These are phyloP conservation scores for Lasiodiplodia hormozganensis DNA, from an alignment of 2,329 filamentous ascomycete species.

Conservation along the genomic window DNA sequence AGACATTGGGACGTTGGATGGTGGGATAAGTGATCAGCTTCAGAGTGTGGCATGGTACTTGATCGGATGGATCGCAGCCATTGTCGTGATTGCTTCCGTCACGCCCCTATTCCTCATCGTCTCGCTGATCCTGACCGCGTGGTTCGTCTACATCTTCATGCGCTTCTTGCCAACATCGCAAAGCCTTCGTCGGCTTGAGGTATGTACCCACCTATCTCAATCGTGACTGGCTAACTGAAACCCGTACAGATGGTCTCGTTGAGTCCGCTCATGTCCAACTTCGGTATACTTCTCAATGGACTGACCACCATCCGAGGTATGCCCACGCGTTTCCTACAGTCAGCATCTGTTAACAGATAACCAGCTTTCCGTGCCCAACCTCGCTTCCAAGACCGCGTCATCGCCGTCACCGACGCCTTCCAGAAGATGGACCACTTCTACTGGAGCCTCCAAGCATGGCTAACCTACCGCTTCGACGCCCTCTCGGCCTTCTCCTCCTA, in stretches of 20 bases:
- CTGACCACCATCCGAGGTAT: constrained; percentile 76
- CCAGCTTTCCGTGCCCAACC: constrained; percentile 79
- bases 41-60: constrained; percentile 72
- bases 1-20: constrained; percentile 88
- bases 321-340: background rate
- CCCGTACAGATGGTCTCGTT: constrained; percentile 74
- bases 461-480: constrained; percentile 78
- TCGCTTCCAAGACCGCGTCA: constrained; percentile 80
- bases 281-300: constrained; percentile 84
- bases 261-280: constrained; percentile 89
- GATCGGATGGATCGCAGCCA: constrained; percentile 74
- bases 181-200: constrained; percentile 78
- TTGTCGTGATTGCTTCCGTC: constrained; percentile 79
- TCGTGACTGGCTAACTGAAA: constrained; percentile 27
- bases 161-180: constrained; percentile 84
- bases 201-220: constrained; percentile 31
- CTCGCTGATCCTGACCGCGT: constrained; percentile 68
- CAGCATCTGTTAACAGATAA: background rate
- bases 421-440: constrained; percentile 97
- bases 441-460: constrained; percentile 85
- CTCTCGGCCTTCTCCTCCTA: constrained; percentile 78
- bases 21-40: constrained; percentile 79
- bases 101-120: constrained; percentile 80
- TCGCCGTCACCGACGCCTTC: constrained; percentile 83
- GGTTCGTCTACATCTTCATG: constrained; percentile 77